Percentiles rank a stretch among this genome's conserved stretches.
These are phyloP conservation scores for Paramecium sonneborni DNA, from an alignment of 73 alveolate genomes.

Conservation along the genomic window DNA sequence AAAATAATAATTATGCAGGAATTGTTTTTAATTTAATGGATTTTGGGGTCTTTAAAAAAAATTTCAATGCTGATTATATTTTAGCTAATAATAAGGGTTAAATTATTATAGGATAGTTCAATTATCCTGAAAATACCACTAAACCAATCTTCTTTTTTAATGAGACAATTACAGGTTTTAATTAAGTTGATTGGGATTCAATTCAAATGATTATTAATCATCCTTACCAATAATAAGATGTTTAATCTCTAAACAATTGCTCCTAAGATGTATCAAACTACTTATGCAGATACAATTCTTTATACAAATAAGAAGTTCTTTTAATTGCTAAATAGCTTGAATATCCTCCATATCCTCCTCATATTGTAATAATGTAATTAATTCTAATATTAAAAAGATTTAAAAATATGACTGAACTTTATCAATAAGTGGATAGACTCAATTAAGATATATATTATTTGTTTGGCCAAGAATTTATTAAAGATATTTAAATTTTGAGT, in stretches of 20 bases:
- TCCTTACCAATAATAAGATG: background rate
- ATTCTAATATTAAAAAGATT: background rate
- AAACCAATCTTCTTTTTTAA: background rate
- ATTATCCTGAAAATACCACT: background rate
- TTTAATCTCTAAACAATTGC: background rate
- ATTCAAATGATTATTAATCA: background rate
- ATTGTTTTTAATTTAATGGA: constrained; percentile 32
- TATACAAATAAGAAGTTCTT: background rate
- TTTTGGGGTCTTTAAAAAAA: background rate
- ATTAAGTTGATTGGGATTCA: background rate
- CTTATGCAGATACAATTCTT: background rate
- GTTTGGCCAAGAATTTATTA: background rate
- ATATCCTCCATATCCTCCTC: constrained; percentile 45
- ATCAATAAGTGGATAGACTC: background rate
- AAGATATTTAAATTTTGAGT: background rate
- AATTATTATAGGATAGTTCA: constrained; percentile 3
- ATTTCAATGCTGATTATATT: background rate
- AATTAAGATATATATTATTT: background rate
- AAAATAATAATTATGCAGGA: background rate
- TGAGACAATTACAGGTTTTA: constrained; percentile 2
- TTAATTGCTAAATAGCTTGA: background rate
- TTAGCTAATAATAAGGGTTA: background rate
- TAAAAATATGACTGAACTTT: background rate
- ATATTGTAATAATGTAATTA: background rate
- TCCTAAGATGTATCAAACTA: background rate